Evolutionary conservation across 352 stramenopile genomes (phyloP), one percentile per base, ranked within the genome.

Genomic region (Globisporangium paroecandrum): DNA sequence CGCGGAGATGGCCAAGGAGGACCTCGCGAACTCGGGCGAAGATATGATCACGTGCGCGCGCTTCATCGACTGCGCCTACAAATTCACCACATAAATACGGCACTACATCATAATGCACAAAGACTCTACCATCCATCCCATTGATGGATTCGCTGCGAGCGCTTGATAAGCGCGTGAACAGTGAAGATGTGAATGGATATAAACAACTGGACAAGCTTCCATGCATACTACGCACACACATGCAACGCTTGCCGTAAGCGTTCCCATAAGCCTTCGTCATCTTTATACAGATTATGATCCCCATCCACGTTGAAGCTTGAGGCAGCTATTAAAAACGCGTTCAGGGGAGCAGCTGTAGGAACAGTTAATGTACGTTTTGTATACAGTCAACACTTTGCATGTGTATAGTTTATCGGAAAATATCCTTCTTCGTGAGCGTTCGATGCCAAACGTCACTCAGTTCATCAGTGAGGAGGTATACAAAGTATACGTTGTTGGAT

Each of bases 1-100:
- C 56, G 85, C 94, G 29, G 97, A 99, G 82, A 99, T 99, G 96
- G 97, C 97, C 51, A 95, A 97, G 68, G 95, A 97, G 57, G 83
- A 95, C 67, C 75, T 93, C 15, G 73, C 69, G 18, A 76, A 80
- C 57, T 89, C 82, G 29, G 80, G 80, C 66, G 83, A 91, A 27
- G 82, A 77, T 66, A 80, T 77, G 65, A 91, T 95, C 60, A 89
- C 87, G 22, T 87, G 81, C 67, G 72, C 82, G 51, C 83, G 85
- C 60, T 90, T 95, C 68, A 88, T 95, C 69, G 87, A 95, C 55
- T 93, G 82, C 70, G 85, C 85, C 36, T 93, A 93, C 77, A 90
- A 89, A 71, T 93, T 95, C 59, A 70, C 65, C 62, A 76, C 85
- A 32, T 86, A 78, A 64, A 20, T 27, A 24, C 12, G 46, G 29